A percentile compares a stretch with the other conserved stretches of the same genome.
These are phyloP conservation scores for Backusella westeae DNA, from an alignment of 192 early-diverging fungal species.

Conservation along the genomic window DNA sequence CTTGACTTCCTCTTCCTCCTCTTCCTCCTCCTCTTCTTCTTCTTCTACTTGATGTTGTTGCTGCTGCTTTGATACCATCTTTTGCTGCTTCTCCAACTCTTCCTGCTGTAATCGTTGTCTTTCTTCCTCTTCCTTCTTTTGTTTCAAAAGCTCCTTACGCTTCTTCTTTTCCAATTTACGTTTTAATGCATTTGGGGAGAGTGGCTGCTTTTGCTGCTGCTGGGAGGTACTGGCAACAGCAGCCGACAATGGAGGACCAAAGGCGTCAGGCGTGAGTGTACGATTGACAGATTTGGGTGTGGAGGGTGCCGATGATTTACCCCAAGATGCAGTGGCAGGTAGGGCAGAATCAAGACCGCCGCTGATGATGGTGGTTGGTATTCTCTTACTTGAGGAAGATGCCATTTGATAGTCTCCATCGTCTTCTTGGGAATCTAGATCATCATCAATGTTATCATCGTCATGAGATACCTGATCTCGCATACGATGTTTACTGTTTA, in stretches of 20 bases:
- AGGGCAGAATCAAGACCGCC: conserved; percentile 38
- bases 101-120: background rate
- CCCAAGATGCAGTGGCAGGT: conserved; percentile 63
- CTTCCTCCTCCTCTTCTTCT: background rate
- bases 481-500: conserved; percentile 44
- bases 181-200: conserved; percentile 9
- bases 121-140: background rate
- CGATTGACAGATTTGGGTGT: conserved; percentile 27
- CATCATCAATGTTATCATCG: conserved; percentile 16
- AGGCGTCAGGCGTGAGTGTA: conserved; percentile 20
- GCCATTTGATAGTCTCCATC: background rate
- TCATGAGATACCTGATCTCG: conserved; percentile 37
- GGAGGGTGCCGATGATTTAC: conserved; percentile 36
- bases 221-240: conserved; percentile 26
- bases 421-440: background rate
- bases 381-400: background rate
- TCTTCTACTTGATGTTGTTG: background rate
- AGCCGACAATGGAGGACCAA: conserved; percentile 34
- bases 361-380: background rate
- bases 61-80: background rate
- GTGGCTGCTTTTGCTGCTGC: conserved; percentile 21
- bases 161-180: conserved; percentile 30
- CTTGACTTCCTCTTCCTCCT: background rate
- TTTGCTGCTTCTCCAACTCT: background rate
- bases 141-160: conserved; percentile 19